Evolutionary conservation across 306 rosid genomes (phyloP), one percentile per base, ranked within the genome.

Genomic region (Trifolium repens): DNA sequence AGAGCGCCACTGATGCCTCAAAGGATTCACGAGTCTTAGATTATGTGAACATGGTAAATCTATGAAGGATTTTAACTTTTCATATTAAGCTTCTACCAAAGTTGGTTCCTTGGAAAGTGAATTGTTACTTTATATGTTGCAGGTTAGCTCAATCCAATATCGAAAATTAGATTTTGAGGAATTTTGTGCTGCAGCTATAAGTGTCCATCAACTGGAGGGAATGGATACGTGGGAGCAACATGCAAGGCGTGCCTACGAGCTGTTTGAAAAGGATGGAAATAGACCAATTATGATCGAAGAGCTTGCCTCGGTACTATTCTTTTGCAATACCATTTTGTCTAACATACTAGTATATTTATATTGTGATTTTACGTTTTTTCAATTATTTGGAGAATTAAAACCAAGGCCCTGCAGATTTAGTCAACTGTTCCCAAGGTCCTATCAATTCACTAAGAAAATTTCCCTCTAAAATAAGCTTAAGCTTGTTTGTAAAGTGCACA

Each of bases 211-310:
- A 81, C 84, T 93, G 58, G 94, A 91, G 81, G 96, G 91, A 70
- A 80, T 80, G 87, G 93, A 87, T 62, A 78, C 63, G 55, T 93
- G 98, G 98, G 98, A 93, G 72, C 91, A 85, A 63, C 91, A 93
- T 77, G 96, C 96, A 55, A 89, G 96, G 75, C 87, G 75, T 19
- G 97, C 96, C 63, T 91, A 91, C 30, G 96, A 93, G 60, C 79
- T 93, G 30, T 93, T 93, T 75, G 98, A 93, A 79, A 89, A 91
- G 86, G 96, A 85, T 26, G 98, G 97, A 74, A 93, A 93, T 79
- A 82, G 93, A 57, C 88, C 93, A 46, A 93, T 93, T 17, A 89
- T 91, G 93, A 91, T 93, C 13, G 96, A 93, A 81, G 98, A 93
- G 68, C 93, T 93, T 54, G 96, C 90, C 67, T 91, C 98, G 77